phyloP scores from a whole-genome alignment of 495 filamentous ascomycete species.

The Schizothecium vesticola region DNA sequence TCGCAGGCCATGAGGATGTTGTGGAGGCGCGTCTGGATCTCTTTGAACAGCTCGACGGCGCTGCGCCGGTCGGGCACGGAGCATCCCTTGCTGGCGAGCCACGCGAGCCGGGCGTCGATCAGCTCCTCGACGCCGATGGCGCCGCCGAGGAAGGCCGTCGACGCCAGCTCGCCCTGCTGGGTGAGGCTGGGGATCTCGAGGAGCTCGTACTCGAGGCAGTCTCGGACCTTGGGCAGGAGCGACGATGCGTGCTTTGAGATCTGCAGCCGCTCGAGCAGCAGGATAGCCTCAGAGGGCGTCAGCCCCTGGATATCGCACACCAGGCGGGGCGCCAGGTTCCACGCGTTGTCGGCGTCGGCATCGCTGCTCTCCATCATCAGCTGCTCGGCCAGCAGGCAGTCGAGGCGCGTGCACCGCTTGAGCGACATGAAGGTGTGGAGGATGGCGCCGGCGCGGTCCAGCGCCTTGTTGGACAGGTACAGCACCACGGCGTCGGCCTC shows the following conservation, averaged over 20 bases:
- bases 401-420: slow-evolving; percentile 42
- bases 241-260: slow-evolving; percentile 26
- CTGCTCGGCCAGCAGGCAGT: slow-evolving; percentile 49
- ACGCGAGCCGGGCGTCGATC: slow-evolving; percentile 43
- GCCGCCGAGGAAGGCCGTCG: slow-evolving; percentile 46
- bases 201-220: slow-evolving; percentile 44
- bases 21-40: slow-evolving; percentile 39
- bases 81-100: slow-evolving; percentile 47
- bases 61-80: slow-evolving; percentile 33
- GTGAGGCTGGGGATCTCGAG: slow-evolving; percentile 45
- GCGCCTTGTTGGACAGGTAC: slow-evolving; percentile 51
- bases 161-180: slow-evolving; percentile 45
- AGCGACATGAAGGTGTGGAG: slow-evolving; percentile 54
- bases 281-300: slow-evolving; percentile 47
- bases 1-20: slow-evolving; percentile 38
- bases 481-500: slow-evolving; percentile 41
- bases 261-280: slow-evolving; percentile 47
- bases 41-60: slow-evolving; percentile 43
- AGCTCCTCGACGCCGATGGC: slow-evolving; percentile 36
- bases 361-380: slow-evolving; percentile 37
- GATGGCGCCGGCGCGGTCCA: slow-evolving; percentile 45
- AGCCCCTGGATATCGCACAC: slow-evolving; percentile 50
- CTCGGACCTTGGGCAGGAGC: slow-evolving; percentile 31
- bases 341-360: slow-evolving; percentile 28
- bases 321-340: slow-evolving; percentile 40